Base-by-base conservation (phyloP, 371 early-diverging fungal species). In the Phascolomyces articulosus region DNA sequence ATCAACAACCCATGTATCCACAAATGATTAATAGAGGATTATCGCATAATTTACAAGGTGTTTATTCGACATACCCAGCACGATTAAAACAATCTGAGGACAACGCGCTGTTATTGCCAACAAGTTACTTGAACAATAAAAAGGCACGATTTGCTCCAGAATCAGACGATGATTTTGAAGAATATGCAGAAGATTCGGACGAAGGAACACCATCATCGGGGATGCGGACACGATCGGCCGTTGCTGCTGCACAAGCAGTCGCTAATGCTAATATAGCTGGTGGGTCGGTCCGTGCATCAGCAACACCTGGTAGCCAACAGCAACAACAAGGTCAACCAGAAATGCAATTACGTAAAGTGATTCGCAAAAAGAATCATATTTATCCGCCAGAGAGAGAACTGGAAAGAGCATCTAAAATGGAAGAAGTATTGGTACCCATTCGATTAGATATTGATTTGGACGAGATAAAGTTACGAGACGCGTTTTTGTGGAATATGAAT, bases 401-500 rank as follows among this genome's bases (percentile, higher is more conserved):
- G 26, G 84, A 85, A 26, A 71, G 82, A 27, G 87, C 86, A 3
- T 86, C 89, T 28, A 84, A 85, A 55, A 82, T 87, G 47, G 77
- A 78, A 10, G 90, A 90, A 73, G 60, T 75, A 0, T 65, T 95
- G 13, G 89, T 94, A 0, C 95, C 95, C 4, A 89, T 95, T 48
- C 79, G 89, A n/a, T 63, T 95, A 26, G 94, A 94, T 68, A 68
- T 95, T 56, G 95, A 95, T 68, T 58, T 93, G 9, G 93, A 94
- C 53, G 91, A 91, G 38, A 71, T 85, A 53, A 88, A 87, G 63
- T 59, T 95, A 51, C 78, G 87, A 27, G 95, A 95, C 71, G 70
- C 77, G 24, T 94, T 95, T 74, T 82, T 90, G 53, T 95, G 95
- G 95, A 94, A 95, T 67, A 75, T 93, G 67, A 88, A 91, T 72